Evolutionary conservation across 208 protist genomes (phyloP), one percentile per base, ranked within the genome.

Genomic region (Crithidia fasciculata): DNA sequence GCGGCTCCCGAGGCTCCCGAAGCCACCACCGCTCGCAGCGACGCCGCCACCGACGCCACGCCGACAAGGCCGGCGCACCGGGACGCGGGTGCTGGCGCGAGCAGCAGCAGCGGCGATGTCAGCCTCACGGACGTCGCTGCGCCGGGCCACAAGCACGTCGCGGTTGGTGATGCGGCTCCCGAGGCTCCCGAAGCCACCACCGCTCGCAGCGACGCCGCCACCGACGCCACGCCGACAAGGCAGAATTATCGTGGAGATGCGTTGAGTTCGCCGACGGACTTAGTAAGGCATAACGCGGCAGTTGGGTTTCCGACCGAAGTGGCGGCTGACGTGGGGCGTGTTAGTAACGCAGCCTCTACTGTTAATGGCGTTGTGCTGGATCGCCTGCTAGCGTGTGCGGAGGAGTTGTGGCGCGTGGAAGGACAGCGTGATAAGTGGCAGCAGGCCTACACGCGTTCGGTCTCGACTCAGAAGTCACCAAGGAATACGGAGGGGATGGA

Each of bases 91-190:
- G 45, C 45, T 13, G 45, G 45, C 28, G 1, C 45, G 45, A 49
- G 54, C 54, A n/a, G n/a, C n/a, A 58, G 54, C 54, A 58, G 54
- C 54, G 40, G 54, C 54, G 54, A 58, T 28, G 54, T 58, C 19
- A 58, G 54, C 54, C 54, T 58, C 18, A 40, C 54, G 54, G 54
- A 58, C 54, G 54, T 13, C 4, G 54, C 54, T 13, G 7, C 54
- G n/a, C 54, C 8, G 4, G 7, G 28, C 19, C 19, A 28, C 28
- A 28, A 28, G 28, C 28, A 28, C 28, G 28, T 28, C 28, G 28
- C 28, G 28, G 28, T 28, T 28, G 28, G 28, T 28, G 28, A 28
- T 1, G 28, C 28, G 28, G 28, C 28, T 28, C 28, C 28, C 28
- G 1, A 28, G 28, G 28, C 19, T 13, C 19, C 6, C 16, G 54